A percentile compares a stretch with the other conserved stretches of the same genome.
Conservation (phyloP, 805 yeast genomes). For the Candida loeiensis region DNA sequence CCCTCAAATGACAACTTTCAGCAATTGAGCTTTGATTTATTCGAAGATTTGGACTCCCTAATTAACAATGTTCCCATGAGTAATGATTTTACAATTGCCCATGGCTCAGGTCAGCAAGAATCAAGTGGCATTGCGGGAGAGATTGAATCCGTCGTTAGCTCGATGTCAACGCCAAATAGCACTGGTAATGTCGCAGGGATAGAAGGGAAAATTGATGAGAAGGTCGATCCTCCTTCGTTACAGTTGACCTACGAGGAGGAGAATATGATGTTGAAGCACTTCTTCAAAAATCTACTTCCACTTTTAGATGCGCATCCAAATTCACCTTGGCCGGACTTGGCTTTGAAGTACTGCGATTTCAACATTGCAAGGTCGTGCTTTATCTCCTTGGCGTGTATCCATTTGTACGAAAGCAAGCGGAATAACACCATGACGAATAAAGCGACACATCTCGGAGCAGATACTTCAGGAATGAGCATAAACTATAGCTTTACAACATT, state of each 20-base stretch:
- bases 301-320: conserved; percentile 57
- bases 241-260: conserved; percentile 44
- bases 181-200: neutral
- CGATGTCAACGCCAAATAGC: neutral
- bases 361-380: conserved; percentile 58
- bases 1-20: conserved; percentile 18
- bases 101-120: too few relatives aligned
- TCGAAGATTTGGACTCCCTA: conserved; percentile 24
- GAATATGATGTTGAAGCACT: conserved; percentile 52
- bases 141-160: neutral
- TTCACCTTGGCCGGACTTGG: conserved; percentile 60
- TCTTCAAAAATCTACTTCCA: conserved; percentile 51
- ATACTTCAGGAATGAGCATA: neutral
- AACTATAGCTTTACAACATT: conserved; percentile 2
- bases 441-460: conserved; percentile 35
- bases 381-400: conserved; percentile 53
- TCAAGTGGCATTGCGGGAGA: too few relatives aligned
- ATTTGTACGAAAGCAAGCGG: conserved; percentile 48
- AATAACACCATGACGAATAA: neutral
- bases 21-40: conserved; percentile 21
- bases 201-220: neutral
- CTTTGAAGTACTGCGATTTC: conserved; percentile 53
- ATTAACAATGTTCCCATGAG: conserved; percentile 10
- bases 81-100: neutral
- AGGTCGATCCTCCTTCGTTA: neutral